phyloP scores from a whole-genome alignment of 108 stramenopile species.

The Pseudonitzschia multistriata region DNA sequence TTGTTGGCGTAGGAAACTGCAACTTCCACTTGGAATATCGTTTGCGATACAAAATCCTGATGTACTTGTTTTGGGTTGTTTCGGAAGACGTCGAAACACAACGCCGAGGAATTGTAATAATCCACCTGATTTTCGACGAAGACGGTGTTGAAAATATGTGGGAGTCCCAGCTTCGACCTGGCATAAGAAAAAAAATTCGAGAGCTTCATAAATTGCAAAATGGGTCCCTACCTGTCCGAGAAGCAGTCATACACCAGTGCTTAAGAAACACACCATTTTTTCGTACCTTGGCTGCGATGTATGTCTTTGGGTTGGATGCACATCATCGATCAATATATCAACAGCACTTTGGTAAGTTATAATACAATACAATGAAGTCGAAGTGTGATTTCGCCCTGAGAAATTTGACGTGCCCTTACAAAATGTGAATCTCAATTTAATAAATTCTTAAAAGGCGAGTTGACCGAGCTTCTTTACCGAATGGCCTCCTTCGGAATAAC shows the following conservation, averaged over 20 bases:
- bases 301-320: background rate
- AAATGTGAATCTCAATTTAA: background rate
- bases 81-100: conserved; percentile 13
- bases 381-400: background rate
- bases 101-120: conserved; percentile 1
- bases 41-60: conserved; percentile 7
- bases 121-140: background rate
- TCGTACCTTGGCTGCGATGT: background rate
- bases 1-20: background rate
- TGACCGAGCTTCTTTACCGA: conserved; percentile 9
- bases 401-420: background rate
- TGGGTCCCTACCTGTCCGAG: background rate
- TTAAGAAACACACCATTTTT: background rate
- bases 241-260: background rate
- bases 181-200: background rate
- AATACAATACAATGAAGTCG: too few species aligned
- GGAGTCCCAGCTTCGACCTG: background rate
- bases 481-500: conserved; percentile 15
- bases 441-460: background rate
- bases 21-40: conserved; percentile 10
- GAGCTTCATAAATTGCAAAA: background rate
- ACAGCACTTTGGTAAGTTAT: background rate
- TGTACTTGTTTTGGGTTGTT: conserved; percentile 10
- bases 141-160: background rate
- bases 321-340: background rate